A percentile compares a stretch with the other conserved stretches of the same genome.
Conservation (phyloP, 225 moss, liverwort and hornwort genomes). For the Bryoerythrophyllum caledonicum region DNA sequence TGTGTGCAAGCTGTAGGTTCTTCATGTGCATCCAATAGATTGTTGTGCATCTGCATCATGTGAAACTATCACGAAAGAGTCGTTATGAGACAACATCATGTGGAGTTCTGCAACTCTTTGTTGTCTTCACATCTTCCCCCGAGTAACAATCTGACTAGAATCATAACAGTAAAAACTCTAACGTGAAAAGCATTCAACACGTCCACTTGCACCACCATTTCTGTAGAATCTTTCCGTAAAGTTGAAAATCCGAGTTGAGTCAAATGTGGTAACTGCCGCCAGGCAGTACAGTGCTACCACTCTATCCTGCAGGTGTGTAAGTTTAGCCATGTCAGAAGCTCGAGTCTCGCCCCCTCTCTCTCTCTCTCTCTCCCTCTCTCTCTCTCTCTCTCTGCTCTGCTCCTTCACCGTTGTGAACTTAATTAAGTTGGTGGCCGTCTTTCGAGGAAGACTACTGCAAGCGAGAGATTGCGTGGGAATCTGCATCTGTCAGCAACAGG, state of each 20-base stretch:
- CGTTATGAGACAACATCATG: neutral
- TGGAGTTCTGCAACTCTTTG: neutral
- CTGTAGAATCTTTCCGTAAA: neutral
- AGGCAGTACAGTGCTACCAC: conserved; percentile 7
- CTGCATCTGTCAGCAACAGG: neutral
- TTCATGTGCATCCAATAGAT: neutral
- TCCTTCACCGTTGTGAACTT: neutral
- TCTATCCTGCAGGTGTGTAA: neutral
- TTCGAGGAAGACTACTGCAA: neutral
- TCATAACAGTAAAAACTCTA: neutral
- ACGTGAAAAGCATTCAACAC: neutral
- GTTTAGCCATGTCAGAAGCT: conserved; percentile 22
- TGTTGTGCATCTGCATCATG: neutral
- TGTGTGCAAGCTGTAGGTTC: conserved; percentile 5
- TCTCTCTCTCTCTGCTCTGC: too few species aligned
- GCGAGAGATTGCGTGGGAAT: neutral
- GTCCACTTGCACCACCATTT: neutral
- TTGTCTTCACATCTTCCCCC: neutral
- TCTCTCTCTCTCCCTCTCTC: too few species aligned
- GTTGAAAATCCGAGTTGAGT: neutral
- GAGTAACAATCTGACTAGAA: neutral
- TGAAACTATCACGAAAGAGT: too few species aligned
- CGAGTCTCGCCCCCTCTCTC: too few species aligned
- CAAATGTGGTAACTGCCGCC: conserved; percentile 17
- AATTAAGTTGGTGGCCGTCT: neutral